A percentile compares a stretch with the other conserved stretches of the same genome.
These are phyloP conservation scores for Gastrodia elata DNA, from an alignment of 106 monocot species.

Conservation along the genomic window DNA sequence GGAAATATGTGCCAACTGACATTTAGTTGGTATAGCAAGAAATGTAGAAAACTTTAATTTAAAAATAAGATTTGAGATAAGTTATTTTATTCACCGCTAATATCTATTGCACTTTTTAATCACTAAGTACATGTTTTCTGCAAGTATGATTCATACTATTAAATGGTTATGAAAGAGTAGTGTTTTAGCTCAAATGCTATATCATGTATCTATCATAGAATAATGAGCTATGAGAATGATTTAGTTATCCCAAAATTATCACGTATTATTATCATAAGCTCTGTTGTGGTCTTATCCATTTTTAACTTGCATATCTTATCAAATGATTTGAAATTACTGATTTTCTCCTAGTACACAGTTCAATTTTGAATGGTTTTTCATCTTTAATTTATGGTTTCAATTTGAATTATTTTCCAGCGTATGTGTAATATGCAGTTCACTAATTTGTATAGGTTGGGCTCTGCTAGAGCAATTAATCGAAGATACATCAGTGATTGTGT, in stretches of 20 bases:
- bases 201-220: not conserved
- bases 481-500: constrained; percentile 45
- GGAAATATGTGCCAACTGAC: too few species aligned
- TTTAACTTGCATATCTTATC: not conserved
- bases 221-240: not conserved
- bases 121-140: too few species aligned
- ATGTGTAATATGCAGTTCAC: not conserved
- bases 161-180: not conserved
- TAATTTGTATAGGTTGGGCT: constrained; percentile 25
- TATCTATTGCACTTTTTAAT: too few species aligned
- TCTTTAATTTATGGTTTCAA: not conserved
- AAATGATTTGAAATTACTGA: not conserved
- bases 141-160: too few species aligned
- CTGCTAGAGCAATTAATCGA: constrained; percentile 44
- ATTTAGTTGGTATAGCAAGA: too few species aligned
- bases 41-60: too few species aligned
- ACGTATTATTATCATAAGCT: not conserved
- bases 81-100: too few species aligned
- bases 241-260: not conserved
- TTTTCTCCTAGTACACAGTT: not conserved
- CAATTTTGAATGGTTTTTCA: not conserved
- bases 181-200: not conserved
- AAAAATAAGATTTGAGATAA: too few species aligned
- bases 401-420: not conserved
- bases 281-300: not conserved